phyloP scores from a whole-genome alignment of 73 alveolate species.

The Symbiodinium pilosum region DNA sequence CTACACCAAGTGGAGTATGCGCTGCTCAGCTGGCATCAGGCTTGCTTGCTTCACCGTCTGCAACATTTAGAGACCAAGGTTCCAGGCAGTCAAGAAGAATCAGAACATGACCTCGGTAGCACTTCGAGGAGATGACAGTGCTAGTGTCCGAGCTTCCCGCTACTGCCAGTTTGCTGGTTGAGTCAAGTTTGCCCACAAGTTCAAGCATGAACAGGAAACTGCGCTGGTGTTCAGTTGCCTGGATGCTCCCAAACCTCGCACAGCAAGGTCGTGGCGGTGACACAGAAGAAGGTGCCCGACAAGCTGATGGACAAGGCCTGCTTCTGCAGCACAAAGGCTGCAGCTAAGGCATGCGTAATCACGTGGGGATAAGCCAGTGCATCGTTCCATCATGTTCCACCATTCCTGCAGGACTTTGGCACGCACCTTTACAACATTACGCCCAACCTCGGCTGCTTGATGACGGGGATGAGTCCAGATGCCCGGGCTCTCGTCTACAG shows the following conservation, averaged over 20 bases:
- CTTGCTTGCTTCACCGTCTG: slow-evolving; percentile 94
- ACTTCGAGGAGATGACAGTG: slow-evolving; percentile 86
- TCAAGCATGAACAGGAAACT: too few species aligned
- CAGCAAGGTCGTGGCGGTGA: slow-evolving; percentile 76
- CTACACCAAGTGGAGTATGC: slow-evolving; percentile 98
- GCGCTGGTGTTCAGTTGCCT: too few species aligned
- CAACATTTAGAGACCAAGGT: neutral
- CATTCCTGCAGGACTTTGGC: slow-evolving; percentile 98
- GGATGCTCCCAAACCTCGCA: too few species aligned
- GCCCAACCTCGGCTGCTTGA: slow-evolving; percentile 97
- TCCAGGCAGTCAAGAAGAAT: slow-evolving; percentile 90
- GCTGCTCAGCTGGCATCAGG: slow-evolving; percentile 97
- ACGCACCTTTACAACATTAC: slow-evolving; percentile 98
- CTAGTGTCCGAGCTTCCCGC: neutral
- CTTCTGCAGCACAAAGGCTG: neutral
- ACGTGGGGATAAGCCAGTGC: too few species aligned
- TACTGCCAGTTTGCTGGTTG: too few species aligned
- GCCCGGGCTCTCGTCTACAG: slow-evolving; percentile 97
- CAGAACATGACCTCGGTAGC: slow-evolving; percentile 93
- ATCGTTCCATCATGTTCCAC: too few species aligned
- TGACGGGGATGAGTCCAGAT: slow-evolving; percentile 98
- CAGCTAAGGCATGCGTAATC: too few species aligned
- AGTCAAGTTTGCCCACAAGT: too few species aligned
- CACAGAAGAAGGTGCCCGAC: slow-evolving; percentile 88
- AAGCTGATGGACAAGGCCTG: slow-evolving; percentile 88